Base-by-base conservation (phyloP, 768 basidiomycete genomes). In the Hortiboletus flavorubellus region DNA sequence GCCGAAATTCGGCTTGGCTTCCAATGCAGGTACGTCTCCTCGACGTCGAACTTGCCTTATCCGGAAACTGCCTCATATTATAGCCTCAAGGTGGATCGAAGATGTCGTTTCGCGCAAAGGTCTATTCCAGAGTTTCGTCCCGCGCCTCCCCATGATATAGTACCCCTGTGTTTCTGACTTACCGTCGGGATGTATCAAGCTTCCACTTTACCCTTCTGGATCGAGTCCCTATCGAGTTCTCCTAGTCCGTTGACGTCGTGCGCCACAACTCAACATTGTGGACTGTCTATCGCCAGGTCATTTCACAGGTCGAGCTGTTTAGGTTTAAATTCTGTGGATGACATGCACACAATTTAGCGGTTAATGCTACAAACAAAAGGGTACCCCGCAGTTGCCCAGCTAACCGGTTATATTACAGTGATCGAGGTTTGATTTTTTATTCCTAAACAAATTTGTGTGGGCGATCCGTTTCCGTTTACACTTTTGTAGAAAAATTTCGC, bases 381-480 rank as follows among this genome's bases (percentile, higher is more conserved):
- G 43, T 8, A n/a, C 41, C 34, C 8, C 34, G 11, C 29, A 38
- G 53, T 31, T 3, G 18, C n/a, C 54, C 34, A 37, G 46, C 53
- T 50, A 23, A 4, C 29, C 37, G 48, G 48, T 59, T 46, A 34
- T 26, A 59, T 53, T 59, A 34, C 6, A 38, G 21, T 37, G 59
- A 60, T 60, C 46, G 53, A 55, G 40, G 45, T 60, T 60, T 60
- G 51, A 60, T 54, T 50, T 60, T 59, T 21, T 1, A n/a, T 46
- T 43, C 56, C 33, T 14, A 59, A 54, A 60, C 14, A 49, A 29
- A 39, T 42, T 30, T 58, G 46, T 47, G 16, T 51, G 49, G 23
- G 23, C 33, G 39, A 39, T 44, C 51, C 53, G 43, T 55, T 41
- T 46, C 35, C 47, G 49, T 47, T 51, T 53, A 42, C 45, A 56